phyloP scores from a whole-genome alignment of 2,329 filamentous ascomycete species.

The Xylaria polymorpha region DNA sequence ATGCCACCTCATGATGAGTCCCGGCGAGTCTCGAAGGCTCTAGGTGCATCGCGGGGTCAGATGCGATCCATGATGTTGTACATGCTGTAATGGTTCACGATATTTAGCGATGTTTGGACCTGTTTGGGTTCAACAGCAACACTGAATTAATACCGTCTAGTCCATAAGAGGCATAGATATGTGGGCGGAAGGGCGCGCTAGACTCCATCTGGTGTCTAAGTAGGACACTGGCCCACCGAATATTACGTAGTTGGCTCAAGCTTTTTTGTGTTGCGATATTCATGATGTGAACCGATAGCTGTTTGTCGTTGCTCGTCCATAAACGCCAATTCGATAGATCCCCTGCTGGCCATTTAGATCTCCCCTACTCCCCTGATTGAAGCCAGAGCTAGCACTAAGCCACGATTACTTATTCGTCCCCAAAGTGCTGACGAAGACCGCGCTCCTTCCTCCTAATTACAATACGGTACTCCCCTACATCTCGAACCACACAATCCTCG shows the following conservation, averaged over 20 bases:
- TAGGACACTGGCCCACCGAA: constrained; percentile 18
- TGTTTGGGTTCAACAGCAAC: not conserved
- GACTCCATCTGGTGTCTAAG: not conserved
- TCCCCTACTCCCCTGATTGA: not conserved
- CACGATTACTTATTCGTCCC: not conserved
- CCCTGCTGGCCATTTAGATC: not conserved
- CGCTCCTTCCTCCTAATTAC: not conserved
- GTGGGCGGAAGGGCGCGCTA: not conserved
- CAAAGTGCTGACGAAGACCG: not conserved
- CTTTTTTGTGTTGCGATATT: constrained; percentile 14
- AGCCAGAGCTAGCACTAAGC: not conserved
- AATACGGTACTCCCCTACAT: not conserved
- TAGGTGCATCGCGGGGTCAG: not conserved
- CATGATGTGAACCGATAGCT: constrained; percentile 6
- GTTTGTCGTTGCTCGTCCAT: constrained; percentile 14
- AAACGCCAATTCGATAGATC: constrained; percentile 8
- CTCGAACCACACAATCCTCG: not conserved
- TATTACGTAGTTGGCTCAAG: constrained; percentile 37
- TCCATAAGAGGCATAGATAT: not conserved
- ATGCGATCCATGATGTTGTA: not conserved
- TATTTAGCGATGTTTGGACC: not conserved
- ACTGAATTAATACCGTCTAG: not conserved
- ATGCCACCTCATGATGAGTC: not conserved
- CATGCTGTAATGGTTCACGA: not conserved
- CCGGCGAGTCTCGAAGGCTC: constrained; percentile 5